Evolutionary conservation across 75 land plant species (phyloP), one percentile per base, ranked within the genome.

Genomic region (Ceratopteris richardii): DNA sequence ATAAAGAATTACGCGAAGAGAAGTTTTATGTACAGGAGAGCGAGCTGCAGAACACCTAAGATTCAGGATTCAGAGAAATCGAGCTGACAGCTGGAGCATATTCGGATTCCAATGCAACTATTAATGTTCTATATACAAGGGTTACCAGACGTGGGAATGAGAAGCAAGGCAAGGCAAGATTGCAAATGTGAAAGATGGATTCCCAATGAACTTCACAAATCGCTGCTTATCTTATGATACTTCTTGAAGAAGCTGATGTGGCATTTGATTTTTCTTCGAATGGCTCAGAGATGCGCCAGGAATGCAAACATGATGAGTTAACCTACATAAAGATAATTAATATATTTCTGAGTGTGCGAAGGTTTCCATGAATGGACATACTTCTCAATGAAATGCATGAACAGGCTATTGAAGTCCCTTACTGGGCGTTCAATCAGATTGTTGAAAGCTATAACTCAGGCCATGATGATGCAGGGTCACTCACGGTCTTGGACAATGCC

Each of bases 251-350:
- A 29, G 58, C 54, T 24, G 71, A 69, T 54, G 66, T 62, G 3
- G 66, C 71, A 2, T 31, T 62, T 51, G 58, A 51, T 0, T 69
- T 69, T 37, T 69, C n/a, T n/a, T 62, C 54, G 43, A 62, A 46
- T 62, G 51, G 25, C 57, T 56, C 19, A 42, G 37, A 13, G 18
- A 12, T 23, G 56, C 42, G 44, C 37, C 44, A 21, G 25, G n/a
- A 30, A n/a, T 69, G 47, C 31, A 61, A 62, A 33, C 71, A 69
- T 55, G 53, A 61, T 42, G 20, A 56, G 14, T 52, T 42, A 23
- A 62, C 50, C 11, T 52, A 62, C 30, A 54, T 44, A 1, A 62
- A 54, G 27, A 61, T 69, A 46, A 22, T 69, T 22, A 17, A 19
- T 14, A 65, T 69, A 12, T 33, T 62, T 6, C 55, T 56, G 28